phyloP scores from a whole-genome alignment of 176 grass and related monocot genomes.

The Eragrostis nindensis region DNA sequence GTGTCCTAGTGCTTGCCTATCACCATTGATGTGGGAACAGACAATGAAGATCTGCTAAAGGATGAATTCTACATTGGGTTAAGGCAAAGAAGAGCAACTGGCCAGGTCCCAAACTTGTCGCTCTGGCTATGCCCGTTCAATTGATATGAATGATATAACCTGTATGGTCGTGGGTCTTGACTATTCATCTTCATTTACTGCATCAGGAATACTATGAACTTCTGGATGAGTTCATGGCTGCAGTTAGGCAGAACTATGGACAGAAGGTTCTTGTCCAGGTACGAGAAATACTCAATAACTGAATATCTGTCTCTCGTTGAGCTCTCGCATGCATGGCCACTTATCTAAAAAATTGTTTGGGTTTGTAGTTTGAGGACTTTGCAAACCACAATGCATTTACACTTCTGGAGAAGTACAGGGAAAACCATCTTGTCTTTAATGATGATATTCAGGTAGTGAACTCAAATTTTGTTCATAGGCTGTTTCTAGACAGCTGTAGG shows the following conservation, averaged over 20 bases:
- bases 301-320: not conserved
- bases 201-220: slow-evolving; percentile 76
- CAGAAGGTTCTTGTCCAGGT: slow-evolving; percentile 96
- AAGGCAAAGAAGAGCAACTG: slow-evolving; percentile 73
- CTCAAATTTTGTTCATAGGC: not conserved
- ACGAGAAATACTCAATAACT: not conserved
- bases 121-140: too few species aligned
- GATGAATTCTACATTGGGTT: slow-evolving; percentile 94
- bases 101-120: slow-evolving; percentile 58
- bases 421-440: slow-evolving; percentile 91
- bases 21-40: slow-evolving; percentile 94
- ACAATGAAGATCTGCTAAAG: slow-evolving; percentile 85
- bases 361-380: slow-evolving; percentile 83
- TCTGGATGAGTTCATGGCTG: slow-evolving; percentile 86
- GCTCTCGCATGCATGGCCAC: not conserved
- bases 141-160: slow-evolving; percentile 3
- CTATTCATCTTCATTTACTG: slow-evolving; percentile 17
- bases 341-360: not conserved
- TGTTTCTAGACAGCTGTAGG: too few species aligned
- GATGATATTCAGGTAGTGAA: slow-evolving; percentile 92
- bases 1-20: slow-evolving; percentile 71
- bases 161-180: not conserved
- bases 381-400: slow-evolving; percentile 94
- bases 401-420: slow-evolving; percentile 79
- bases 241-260: slow-evolving; percentile 90